Conservation (phyloP, 1,284 basidiomycete genomes). For the Marasmius fiardii region DNA sequence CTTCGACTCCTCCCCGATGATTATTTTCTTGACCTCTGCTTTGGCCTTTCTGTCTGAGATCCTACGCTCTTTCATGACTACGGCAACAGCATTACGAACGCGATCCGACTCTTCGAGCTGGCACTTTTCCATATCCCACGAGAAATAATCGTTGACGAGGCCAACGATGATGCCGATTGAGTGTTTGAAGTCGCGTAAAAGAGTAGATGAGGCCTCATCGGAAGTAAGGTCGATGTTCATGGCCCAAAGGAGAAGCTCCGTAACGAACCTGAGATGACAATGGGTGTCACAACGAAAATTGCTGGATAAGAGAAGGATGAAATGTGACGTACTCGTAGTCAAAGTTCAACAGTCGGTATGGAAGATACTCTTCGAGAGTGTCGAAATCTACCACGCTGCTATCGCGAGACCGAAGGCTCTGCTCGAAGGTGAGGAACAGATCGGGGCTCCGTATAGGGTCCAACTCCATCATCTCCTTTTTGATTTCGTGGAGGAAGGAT, state of each 20-base stretch:
- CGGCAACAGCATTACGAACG: conserved; percentile 18
- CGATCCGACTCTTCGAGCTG: conserved; percentile 16
- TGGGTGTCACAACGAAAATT: background rate
- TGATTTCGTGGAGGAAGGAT: conserved; percentile 15
- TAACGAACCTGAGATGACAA: conserved; percentile 8
- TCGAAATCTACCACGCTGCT: conserved; percentile 15
- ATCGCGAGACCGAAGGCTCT: conserved; percentile 18
- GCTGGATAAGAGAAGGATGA: background rate
- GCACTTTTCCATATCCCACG: conserved; percentile 20
- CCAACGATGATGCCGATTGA: conserved; percentile 19
- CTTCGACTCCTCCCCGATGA: conserved; percentile 17
- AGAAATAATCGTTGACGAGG: conserved; percentile 22
- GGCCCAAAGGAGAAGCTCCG: conserved; percentile 17
- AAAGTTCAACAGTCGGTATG: conserved; percentile 20
- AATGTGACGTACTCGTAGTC: conserved; percentile 18
- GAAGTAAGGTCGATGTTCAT: conserved; percentile 17
- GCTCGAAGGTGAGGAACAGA: conserved; percentile 15
- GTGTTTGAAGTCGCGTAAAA: conserved; percentile 15
- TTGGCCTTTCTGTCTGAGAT: conserved; percentile 14
- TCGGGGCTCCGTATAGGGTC: conserved; percentile 14
- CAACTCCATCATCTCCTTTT: conserved; percentile 15
- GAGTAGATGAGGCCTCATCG: conserved; percentile 7
- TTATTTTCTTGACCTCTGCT: conserved; percentile 17
- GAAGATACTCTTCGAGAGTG: conserved; percentile 20
- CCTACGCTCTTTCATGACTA: conserved; percentile 19